Evolutionary conservation across 768 basidiomycete species (phyloP).

Genomic region (Lyophyllum decastes): DNA sequence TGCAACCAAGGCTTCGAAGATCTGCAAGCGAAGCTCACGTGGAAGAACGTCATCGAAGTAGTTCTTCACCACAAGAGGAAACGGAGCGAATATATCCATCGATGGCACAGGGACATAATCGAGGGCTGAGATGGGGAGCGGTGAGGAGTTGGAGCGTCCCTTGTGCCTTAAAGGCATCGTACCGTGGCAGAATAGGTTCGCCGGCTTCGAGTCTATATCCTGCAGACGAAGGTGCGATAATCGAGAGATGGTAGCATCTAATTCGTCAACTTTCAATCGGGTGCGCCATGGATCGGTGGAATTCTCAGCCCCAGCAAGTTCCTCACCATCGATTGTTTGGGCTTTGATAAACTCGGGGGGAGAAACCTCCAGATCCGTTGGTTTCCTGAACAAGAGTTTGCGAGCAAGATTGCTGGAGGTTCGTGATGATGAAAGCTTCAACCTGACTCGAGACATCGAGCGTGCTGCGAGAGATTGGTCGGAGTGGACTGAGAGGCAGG

Average conservation of each 20-base stretch:
- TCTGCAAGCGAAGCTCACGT: conserved; percentile 64
- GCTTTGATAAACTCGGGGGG: neutral
- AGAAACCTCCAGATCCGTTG: conserved; percentile 8
- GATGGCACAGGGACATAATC: conserved; percentile 56
- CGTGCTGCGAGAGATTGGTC: conserved; percentile 42
- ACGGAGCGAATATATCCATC: conserved; percentile 52
- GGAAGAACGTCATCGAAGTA: conserved; percentile 75
- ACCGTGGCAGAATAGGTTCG: conserved; percentile 7
- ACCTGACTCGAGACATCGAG: conserved; percentile 50
- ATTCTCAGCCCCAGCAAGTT: conserved; percentile 27
- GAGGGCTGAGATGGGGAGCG: conserved; percentile 59
- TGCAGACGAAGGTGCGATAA: conserved; percentile 10
- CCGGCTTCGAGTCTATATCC: neutral
- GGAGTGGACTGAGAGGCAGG: conserved; percentile 50
- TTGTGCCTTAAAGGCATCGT: conserved; percentile 41
- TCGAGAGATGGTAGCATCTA: conserved; percentile 15
- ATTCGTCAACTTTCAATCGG: conserved; percentile 28
- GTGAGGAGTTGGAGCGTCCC: conserved; percentile 64
- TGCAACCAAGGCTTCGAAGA: conserved; percentile 56
- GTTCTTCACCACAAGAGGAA: conserved; percentile 49
- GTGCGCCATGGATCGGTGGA: conserved; percentile 47
- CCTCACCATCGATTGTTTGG: conserved; percentile 11
- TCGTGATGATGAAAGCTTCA: conserved; percentile 44
- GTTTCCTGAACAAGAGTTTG: conserved; percentile 52
- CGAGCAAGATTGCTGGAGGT: conserved; percentile 54